phyloP scores from a whole-genome alignment of 257 asterid genomes.

The Solanum tarapatanum region DNA sequence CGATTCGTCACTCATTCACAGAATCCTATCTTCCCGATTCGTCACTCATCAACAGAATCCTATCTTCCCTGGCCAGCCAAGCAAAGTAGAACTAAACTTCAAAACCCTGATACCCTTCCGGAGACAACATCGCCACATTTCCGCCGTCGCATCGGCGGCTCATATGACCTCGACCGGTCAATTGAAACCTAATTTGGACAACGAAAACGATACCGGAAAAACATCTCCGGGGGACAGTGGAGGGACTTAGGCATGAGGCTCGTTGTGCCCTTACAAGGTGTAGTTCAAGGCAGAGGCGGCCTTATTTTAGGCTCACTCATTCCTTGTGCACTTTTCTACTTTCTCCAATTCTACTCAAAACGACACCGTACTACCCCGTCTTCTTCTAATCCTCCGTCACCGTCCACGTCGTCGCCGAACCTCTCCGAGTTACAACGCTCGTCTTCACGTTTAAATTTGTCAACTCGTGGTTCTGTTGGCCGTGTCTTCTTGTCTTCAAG shows the following conservation, averaged over 20 bases:
- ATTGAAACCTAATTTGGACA: slow-evolving; percentile 6
- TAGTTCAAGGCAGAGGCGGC: slow-evolving; percentile 91
- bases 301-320: slow-evolving; percentile 76
- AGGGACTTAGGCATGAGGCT: slow-evolving; percentile 56
- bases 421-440: slow-evolving; percentile 50
- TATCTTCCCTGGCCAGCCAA: slow-evolving; percentile 29
- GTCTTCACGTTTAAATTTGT: slow-evolving; percentile 58
- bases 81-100: slow-evolving; percentile 13
- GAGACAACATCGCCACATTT: background rate
- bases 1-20: background rate
- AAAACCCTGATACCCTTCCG: background rate
- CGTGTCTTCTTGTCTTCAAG: slow-evolving; percentile 46
- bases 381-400: slow-evolving; percentile 29
- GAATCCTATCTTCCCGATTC: background rate
- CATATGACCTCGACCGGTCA: slow-evolving; percentile 23
- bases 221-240: background rate
- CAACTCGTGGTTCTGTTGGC: slow-evolving; percentile 46
- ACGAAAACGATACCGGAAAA: slow-evolving; percentile 16
- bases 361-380: slow-evolving; percentile 56
- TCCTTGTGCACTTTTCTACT: slow-evolving; percentile 81
- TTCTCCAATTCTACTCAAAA: slow-evolving; percentile 74
- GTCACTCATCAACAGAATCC: slow-evolving; percentile 27
- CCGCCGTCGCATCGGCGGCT: background rate
- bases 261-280: slow-evolving; percentile 84
- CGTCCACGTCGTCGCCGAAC: slow-evolving; percentile 37